Conservation (phyloP, 768 basidiomycete genomes). For the Pleurotus giganteus region DNA sequence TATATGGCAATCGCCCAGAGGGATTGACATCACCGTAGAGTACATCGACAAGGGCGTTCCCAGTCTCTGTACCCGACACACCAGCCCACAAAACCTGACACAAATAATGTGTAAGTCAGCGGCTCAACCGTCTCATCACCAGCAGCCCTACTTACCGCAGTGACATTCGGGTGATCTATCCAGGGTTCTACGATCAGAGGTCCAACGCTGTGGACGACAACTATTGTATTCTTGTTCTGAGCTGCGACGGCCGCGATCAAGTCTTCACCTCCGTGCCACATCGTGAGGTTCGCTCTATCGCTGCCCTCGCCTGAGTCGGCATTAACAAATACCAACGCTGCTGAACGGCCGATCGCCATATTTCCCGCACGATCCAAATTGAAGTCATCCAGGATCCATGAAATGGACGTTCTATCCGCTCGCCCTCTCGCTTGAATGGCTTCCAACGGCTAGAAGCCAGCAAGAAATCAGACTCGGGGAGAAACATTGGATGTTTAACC, state of each 20-base stretch:
- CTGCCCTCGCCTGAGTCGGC: slow-evolving; percentile 78
- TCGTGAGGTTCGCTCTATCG: slow-evolving; percentile 60
- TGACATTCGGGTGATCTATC: slow-evolving; percentile 73
- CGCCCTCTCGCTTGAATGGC: slow-evolving; percentile 75
- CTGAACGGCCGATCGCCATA: slow-evolving; percentile 49
- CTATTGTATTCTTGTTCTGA: slow-evolving; percentile 69
- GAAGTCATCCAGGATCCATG: slow-evolving; percentile 72
- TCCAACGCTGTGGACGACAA: slow-evolving; percentile 63
- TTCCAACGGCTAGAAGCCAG: slow-evolving; percentile 57
- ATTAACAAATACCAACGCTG: slow-evolving; percentile 78
- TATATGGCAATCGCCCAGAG: slow-evolving; percentile 63
- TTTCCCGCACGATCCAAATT: slow-evolving; percentile 50
- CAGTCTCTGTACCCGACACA: slow-evolving; percentile 62
- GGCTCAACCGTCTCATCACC: slow-evolving; percentile 17
- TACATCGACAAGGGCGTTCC: slow-evolving; percentile 67
- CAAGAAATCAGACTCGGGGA: background rate
- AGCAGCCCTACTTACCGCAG: slow-evolving; percentile 53
- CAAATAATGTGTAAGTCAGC: background rate
- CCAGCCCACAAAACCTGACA: slow-evolving; percentile 36
- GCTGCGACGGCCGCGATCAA: slow-evolving; percentile 68
- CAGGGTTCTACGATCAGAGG: slow-evolving; percentile 61
- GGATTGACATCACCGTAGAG: slow-evolving; percentile 71
- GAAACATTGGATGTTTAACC: background rate
- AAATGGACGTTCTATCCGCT: slow-evolving; percentile 61
- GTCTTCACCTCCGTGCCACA: slow-evolving; percentile 71